Conservation (phyloP, 1,284 basidiomycete species). For the Peniophora sp. region DNA sequence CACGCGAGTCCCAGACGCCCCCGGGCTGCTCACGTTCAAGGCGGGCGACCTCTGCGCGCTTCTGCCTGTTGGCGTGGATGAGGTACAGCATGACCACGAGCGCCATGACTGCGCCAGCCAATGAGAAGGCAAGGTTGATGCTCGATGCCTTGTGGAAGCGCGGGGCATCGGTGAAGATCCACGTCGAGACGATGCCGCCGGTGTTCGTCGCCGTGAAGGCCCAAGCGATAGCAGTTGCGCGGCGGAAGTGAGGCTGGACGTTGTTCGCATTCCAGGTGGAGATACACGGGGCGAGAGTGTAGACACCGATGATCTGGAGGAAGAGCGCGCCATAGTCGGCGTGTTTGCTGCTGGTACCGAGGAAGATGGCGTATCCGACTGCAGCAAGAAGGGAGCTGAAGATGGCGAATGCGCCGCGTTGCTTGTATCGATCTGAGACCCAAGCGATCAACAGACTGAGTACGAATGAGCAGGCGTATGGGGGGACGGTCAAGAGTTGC, state of each 20-base stretch:
- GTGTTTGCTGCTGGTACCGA: conserved; percentile 26
- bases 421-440: conserved; percentile 34
- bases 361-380: conserved; percentile 42
- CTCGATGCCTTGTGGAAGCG: conserved; percentile 10
- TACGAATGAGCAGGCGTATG: conserved; percentile 13
- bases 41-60: conserved; percentile 6
- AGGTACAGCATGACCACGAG: conserved; percentile 6
- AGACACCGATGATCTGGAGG: conserved; percentile 39
- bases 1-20: conserved; percentile 8
- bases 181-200: conserved; percentile 51
- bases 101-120: conserved; percentile 3
- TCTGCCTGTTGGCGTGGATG: conserved; percentile 3
- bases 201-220: conserved; percentile 46
- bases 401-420: conserved; percentile 31
- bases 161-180: conserved; percentile 31
- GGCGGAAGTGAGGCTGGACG: conserved; percentile 42
- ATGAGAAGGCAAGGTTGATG: conserved; percentile 10
- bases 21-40: conserved; percentile 3
- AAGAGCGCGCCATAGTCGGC: conserved; percentile 44
- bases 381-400: conserved; percentile 28
- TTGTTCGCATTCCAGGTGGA: conserved; percentile 53
- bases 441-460: conserved; percentile 30
- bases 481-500: conserved; percentile 22
- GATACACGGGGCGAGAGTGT: conserved; percentile 33
- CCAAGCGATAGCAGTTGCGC: conserved; percentile 47